Conservation (phyloP, 2,329 filamentous ascomycete species). For the Septoria linicola region DNA sequence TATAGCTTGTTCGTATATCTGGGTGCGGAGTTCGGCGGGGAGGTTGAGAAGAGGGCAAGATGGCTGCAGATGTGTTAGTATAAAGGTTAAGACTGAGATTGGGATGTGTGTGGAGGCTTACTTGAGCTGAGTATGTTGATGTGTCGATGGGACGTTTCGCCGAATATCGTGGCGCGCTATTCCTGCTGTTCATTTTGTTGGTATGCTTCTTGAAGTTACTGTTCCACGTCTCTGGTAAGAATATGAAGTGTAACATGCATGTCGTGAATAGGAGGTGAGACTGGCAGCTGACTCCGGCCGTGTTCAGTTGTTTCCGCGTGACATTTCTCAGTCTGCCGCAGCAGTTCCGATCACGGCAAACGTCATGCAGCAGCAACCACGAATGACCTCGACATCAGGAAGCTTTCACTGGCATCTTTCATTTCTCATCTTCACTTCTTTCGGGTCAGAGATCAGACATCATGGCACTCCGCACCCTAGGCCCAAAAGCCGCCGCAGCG, state of each 20-base stretch:
- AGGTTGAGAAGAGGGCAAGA: conserved; percentile 1
- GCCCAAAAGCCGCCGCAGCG: conserved; percentile 80
- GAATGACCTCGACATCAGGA: conserved; percentile 1
- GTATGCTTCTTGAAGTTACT: too few relatives aligned
- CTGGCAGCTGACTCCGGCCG: too few relatives aligned
- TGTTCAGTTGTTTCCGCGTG: too few relatives aligned
- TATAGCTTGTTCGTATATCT: not conserved
- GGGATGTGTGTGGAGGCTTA: not conserved
- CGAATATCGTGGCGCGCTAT: too few relatives aligned
- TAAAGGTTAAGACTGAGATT: not conserved
- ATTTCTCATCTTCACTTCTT: too few relatives aligned
- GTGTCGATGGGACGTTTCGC: too few relatives aligned
- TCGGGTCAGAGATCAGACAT: not conserved
- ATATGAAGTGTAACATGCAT: not conserved
- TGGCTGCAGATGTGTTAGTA: not conserved
- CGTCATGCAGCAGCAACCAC: conserved; percentile 1
- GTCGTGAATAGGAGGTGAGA: too few relatives aligned
- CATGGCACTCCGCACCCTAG: conserved; percentile 59
- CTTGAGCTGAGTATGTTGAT: not conserved
- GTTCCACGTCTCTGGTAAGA: too few relatives aligned
- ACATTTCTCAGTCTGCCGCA: not conserved
- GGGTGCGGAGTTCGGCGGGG: conserved; percentile 1
- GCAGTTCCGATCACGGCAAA: conserved; percentile 2
- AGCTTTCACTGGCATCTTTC: too few relatives aligned
- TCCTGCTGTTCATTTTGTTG: too few relatives aligned